Conservation (phyloP, 345 rosid species). For the Nephelium lappaceum region DNA sequence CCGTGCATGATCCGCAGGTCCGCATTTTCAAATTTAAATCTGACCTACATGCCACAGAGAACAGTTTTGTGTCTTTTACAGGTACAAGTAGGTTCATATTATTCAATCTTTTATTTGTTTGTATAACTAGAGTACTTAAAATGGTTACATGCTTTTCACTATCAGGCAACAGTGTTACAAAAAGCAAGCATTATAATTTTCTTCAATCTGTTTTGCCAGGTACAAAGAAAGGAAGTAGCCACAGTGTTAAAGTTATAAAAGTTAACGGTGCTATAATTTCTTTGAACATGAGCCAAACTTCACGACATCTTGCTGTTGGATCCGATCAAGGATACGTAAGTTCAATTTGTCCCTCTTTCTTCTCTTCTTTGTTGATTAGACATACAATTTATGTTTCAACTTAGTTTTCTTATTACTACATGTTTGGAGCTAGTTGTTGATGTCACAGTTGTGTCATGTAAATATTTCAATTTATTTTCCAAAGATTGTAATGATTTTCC, state of each 20-base stretch:
- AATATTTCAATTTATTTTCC: no score
- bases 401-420: background rate
- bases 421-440: no score
- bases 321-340: slow-evolving; percentile 91
- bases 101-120: background rate
- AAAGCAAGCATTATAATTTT: background rate
- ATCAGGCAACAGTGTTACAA: background rate
- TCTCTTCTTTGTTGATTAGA: background rate
- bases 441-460: no score
- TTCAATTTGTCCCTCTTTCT: background rate
- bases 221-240: slow-evolving; percentile 66
- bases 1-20: slow-evolving; percentile 48
- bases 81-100: slow-evolving; percentile 38
- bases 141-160: background rate
- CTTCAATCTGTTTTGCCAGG: slow-evolving; percentile 40
- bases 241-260: slow-evolving; percentile 61
- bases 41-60: slow-evolving; percentile 69
- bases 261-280: slow-evolving; percentile 71
- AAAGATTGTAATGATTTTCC: no score
- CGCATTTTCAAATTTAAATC: slow-evolving; percentile 73
- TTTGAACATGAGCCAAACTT: slow-evolving; percentile 48
- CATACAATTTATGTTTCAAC: background rate
- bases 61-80: slow-evolving; percentile 58
- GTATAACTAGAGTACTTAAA: background rate
- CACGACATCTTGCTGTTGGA: slow-evolving; percentile 72